Evolutionary conservation across 1,139 yeast genomes (phyloP), one percentile per base, ranked within the genome.

Genomic region (Hemisphaericaspora xylofermentans): DNA sequence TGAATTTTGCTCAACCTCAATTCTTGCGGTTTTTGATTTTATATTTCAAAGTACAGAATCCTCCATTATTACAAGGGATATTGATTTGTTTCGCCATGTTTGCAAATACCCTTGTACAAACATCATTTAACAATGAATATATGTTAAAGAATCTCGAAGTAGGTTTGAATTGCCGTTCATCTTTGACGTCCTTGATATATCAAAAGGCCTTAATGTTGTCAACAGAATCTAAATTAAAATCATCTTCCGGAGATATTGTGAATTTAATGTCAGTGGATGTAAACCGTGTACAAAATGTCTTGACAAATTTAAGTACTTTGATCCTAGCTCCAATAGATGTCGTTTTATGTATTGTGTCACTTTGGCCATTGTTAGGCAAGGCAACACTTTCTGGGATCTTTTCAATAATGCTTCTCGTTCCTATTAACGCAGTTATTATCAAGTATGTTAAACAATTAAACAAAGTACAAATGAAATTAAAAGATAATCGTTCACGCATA

Each of bases 401-500:
- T 3, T 56, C 59, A 6, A 62, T 66, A 12, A 33, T 53, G 15
- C 35, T 65, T 13, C 49, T 64, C 33, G 57, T 64, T 15, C 71
- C 71, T 0, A 43, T 63, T 32, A 60, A 64, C 38, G 51, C 59
- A n/a, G 43, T 52, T 10, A 51, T 66, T 59, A 74, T 85, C 2
- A 70, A 67, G 47, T 66, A 64, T 35, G 60, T 78, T 43, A 76
- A 80, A 52, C 52, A 54, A 6, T 58, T 77, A 47, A 76, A 78
- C 46, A 79, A 78, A 44, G 64, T 71, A 18, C 87, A 83, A 56
- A 85, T 87, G 95, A 70, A 68, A 41, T 71, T 74, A 47, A 85
- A 84, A 51, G 71, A 66, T 41, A 57, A 55, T n/a, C 48, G 72
- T 44, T 58, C 64, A 1, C 50, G 63, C 16, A 52, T 64, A 30